Base-by-base conservation (phyloP, 2,329 filamentous ascomycete species). In the Pseudonectria buxi region DNA sequence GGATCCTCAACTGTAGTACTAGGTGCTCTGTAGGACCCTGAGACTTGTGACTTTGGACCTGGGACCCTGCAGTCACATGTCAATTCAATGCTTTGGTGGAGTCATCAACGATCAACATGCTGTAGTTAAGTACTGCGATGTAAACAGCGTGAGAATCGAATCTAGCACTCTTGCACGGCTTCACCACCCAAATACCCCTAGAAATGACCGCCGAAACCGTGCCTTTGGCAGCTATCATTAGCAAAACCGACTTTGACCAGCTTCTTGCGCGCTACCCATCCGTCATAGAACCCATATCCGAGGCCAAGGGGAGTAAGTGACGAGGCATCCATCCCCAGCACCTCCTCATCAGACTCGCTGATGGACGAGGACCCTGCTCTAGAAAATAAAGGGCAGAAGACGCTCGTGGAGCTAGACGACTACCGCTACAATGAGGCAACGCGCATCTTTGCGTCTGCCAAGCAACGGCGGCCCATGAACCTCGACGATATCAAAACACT, bases 401-500 rank as follows among this genome's bases (percentile, higher is more conserved):
- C 69, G 2, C 65, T 85, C 6, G 50, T 63, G 18, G 66, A 76
- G 32, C 67, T 86, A 14, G 81, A 86, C 42, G 45, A 63, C 2
- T 76, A 73, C 48, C 74, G 82, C 37, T 80, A 81, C 49, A 56
- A 59, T 7, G 65, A 68, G 14, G 74, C 80, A 3, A 64, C 72
- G 2, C 49, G 57, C 2, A 43, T 49, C 2, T 76, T 83, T 41
- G 46, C 58, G 6, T 47, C 61, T 12, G 47, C 54, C 5, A 46
- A 51, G 14, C 44, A 56, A 9, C 50, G 51, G 12, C 55, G 56
- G 4, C 44, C 56, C 10, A 73, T 86, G 62, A 61, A 55, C 3
- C 70, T 77, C 30, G 63, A 69, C 1, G 73, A 85, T 49, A 64
- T 85, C 24, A 69, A 75, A 47, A 63, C 51, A 14, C 65, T 86